Conservation (phyloP, 768 basidiomycete species). For the Rhizopogon salebrosus region DNA sequence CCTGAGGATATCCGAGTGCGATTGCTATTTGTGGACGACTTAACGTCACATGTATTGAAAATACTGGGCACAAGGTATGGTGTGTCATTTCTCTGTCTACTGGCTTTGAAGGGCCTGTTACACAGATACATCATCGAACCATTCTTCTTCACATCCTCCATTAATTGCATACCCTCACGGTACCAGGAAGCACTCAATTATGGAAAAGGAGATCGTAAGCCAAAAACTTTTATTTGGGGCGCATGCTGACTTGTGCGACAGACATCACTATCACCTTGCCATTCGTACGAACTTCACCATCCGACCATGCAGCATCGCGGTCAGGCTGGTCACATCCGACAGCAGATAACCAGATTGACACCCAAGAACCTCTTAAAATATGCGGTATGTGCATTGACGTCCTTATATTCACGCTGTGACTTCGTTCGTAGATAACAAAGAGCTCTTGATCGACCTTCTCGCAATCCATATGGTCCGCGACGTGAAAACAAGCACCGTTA, state of each 20-base stretch:
- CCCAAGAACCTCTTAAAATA: slow-evolving; percentile 42
- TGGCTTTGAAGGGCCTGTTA: background rate
- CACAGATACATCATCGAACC: slow-evolving; percentile 46
- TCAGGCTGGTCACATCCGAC: background rate
- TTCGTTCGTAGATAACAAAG: slow-evolving; percentile 12
- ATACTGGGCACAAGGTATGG: slow-evolving; percentile 53
- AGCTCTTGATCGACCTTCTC: slow-evolving; percentile 40
- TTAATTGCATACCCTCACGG: slow-evolving; percentile 65
- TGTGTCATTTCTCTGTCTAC: background rate
- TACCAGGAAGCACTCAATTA: slow-evolving; percentile 45
- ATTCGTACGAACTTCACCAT: slow-evolving; percentile 36
- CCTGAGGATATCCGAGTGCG: slow-evolving; percentile 37
- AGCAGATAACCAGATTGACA: slow-evolving; percentile 38
- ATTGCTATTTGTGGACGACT: slow-evolving; percentile 45
- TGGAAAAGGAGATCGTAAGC: slow-evolving; percentile 48
- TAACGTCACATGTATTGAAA: slow-evolving; percentile 46
- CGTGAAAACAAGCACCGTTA: slow-evolving; percentile 15
- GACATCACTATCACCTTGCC: slow-evolving; percentile 54
- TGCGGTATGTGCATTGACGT: slow-evolving; percentile 21
- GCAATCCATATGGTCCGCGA: slow-evolving; percentile 47
- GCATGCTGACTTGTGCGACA: slow-evolving; percentile 15
- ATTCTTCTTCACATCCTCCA: no score
- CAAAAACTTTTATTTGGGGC: background rate
- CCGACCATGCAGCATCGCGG: slow-evolving; percentile 35
- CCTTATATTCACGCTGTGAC: background rate